phyloP scores from a whole-genome alignment of 148 eudicot genomes.

The Arctostaphylos glauca region DNA sequence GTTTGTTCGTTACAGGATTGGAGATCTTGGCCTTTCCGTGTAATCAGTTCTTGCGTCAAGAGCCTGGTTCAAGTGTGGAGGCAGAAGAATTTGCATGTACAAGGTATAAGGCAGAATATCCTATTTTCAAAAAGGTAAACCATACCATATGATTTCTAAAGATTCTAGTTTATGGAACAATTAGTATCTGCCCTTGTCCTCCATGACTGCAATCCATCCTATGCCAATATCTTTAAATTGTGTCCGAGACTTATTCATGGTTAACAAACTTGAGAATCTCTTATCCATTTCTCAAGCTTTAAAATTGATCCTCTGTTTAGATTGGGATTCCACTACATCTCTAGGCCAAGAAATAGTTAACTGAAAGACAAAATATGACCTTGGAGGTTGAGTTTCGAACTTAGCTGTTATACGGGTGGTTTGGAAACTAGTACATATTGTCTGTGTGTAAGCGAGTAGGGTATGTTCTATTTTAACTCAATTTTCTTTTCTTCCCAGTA shows the following conservation, averaged over 20 bases:
- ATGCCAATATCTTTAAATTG: neutral
- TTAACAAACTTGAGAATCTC: neutral
- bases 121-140: conserved; percentile 75
- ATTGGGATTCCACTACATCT: neutral
- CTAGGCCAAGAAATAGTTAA: neutral
- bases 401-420: neutral
- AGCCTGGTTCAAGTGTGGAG: conserved; percentile 75
- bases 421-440: neutral
- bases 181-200: neutral
- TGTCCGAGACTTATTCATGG: neutral
- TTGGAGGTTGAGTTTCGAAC: neutral
- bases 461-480: neutral
- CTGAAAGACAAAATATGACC: neutral
- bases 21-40: conserved; percentile 95
- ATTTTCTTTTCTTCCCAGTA: neutral
- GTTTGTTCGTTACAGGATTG: conserved; percentile 44
- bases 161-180: neutral
- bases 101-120: conserved; percentile 82
- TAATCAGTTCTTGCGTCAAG: conserved; percentile 88
- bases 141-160: neutral
- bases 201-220: neutral
- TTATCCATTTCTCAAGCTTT: neutral
- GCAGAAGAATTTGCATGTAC: conserved; percentile 73
- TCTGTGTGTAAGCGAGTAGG: neutral
- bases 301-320: neutral